Evolutionary conservation across 768 basidiomycete species (phyloP).

Genomic region (Macrolepiota albuminosa): DNA sequence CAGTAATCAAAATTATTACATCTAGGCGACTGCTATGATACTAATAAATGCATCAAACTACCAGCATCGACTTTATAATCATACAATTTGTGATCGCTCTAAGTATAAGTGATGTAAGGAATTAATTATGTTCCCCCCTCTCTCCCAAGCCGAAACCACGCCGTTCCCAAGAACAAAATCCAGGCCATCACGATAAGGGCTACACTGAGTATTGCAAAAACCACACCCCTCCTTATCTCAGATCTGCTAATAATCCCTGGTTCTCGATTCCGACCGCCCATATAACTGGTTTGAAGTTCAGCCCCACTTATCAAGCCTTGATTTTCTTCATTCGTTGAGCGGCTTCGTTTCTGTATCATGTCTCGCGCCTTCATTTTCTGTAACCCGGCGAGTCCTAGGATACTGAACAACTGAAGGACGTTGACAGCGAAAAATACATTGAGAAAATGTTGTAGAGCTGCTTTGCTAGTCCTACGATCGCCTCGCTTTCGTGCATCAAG

Average conservation of each 20-base stretch:
- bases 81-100: neutral
- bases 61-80: neutral
- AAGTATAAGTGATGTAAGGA: neutral
- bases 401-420: conserved; percentile 46
- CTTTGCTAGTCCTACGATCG: conserved; percentile 17
- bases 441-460: conserved; percentile 50
- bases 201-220: conserved; percentile 41
- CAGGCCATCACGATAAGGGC: conserved; percentile 48
- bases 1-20: neutral
- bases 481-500: conserved; percentile 45
- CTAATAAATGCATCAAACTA: neutral
- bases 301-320: conserved; percentile 10
- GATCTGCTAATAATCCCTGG: conserved; percentile 13
- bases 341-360: conserved; percentile 10
- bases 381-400: conserved; percentile 44
- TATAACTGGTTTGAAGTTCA: conserved; percentile 17
- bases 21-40: neutral
- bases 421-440: conserved; percentile 55
- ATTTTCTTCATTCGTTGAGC: neutral
- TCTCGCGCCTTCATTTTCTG: conserved; percentile 35
- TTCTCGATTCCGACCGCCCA: conserved; percentile 20
- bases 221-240: conserved; percentile 43
- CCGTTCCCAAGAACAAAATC: conserved; percentile 60
- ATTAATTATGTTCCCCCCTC: neutral
- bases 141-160: conserved; percentile 49